Base-by-base conservation (phyloP, 2,329 filamentous ascomycete species). In the Aspergillus pseudonomiae region DNA sequence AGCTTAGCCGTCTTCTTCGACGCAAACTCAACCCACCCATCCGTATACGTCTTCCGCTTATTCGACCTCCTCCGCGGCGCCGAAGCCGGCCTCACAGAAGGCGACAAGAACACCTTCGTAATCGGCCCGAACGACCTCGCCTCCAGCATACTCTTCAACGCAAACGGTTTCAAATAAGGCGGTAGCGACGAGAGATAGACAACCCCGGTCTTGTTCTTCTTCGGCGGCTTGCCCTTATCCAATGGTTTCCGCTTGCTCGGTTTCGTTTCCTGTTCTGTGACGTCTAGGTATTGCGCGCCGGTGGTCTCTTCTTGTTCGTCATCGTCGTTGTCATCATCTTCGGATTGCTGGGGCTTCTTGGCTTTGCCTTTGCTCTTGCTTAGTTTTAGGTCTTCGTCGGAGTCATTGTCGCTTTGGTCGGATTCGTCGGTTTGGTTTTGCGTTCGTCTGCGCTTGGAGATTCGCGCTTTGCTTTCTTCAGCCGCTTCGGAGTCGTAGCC, bases 21-120 rank as follows among this genome's bases (percentile, higher is more conserved):
- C n/a, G 71, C 75, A 61, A 82, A 81, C 59, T 82, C 80, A 14
- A 82, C 75, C 81, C 81, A 82, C 6, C 81, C 81, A 65, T 82
- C 81, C 3, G 77, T 73, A 66, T 81, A 82, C 4, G 74, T 76
- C 60, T 81, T 78, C 26, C 79, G 74, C 65, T 79, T 80, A 63
- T 80, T 80, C 50, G 73, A 76, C n/a, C 71, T 69, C 41, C 67
- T 68, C 41, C 62, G 61, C 16, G 68, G 63, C 60, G 55, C 67
- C 26, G 70, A 69, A 24, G 68, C 56, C 16, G 67, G 61, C 2
- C 71, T 71, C 12, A 78, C 73, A 26, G 72, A 73, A 0, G 80
- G 81, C 0, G 79, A 74, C 2, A 82, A 71, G 67, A 82, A 82
- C n/a, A 81, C 70, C 45, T 77, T 77, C 24, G 76, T 79, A 48